These are phyloP conservation scores for Firmiana major DNA, from an alignment of 345 rosid species.

Conservation along the genomic window DNA sequence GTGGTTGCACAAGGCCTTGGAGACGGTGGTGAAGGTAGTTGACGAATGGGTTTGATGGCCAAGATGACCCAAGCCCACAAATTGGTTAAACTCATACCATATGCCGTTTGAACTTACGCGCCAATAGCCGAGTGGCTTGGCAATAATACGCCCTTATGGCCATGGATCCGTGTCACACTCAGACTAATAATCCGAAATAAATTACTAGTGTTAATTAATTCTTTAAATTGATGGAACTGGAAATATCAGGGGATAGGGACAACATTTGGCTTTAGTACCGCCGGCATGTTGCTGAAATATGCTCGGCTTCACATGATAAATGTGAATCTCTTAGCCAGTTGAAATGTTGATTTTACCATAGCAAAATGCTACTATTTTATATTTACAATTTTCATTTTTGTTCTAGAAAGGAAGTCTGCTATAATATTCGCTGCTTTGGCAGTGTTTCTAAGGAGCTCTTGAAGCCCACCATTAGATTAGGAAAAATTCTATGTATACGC, in stretches of 20 bases:
- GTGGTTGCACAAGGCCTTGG: not conserved
- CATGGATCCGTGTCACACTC: too few relatives aligned
- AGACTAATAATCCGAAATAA: not conserved
- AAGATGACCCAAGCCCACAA: not conserved
- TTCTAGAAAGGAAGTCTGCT: not conserved
- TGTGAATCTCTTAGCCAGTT: not conserved
- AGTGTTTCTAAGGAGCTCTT: not conserved
- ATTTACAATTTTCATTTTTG: not conserved
- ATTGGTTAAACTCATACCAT: not conserved
- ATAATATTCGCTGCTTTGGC: not conserved
- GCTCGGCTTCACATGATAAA: not conserved
- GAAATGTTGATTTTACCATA: too few relatives aligned
- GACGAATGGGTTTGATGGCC: not conserved
- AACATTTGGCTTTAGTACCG: not conserved
- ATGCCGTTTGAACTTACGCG: not conserved
- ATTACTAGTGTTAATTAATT: not conserved
- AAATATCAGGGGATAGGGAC: not conserved
- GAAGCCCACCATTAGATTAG: not conserved
- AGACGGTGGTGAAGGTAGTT: not conserved
- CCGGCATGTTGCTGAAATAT: not conserved
- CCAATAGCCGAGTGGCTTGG: not conserved
- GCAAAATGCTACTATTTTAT: not conserved
- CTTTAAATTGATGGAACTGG: not conserved
- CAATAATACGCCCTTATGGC: too few relatives aligned
- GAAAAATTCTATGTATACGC: too few relatives aligned